These are phyloP conservation scores for Beauveria caledonica DNA, from an alignment of 2,329 filamentous ascomycete species.

Conservation along the genomic window DNA sequence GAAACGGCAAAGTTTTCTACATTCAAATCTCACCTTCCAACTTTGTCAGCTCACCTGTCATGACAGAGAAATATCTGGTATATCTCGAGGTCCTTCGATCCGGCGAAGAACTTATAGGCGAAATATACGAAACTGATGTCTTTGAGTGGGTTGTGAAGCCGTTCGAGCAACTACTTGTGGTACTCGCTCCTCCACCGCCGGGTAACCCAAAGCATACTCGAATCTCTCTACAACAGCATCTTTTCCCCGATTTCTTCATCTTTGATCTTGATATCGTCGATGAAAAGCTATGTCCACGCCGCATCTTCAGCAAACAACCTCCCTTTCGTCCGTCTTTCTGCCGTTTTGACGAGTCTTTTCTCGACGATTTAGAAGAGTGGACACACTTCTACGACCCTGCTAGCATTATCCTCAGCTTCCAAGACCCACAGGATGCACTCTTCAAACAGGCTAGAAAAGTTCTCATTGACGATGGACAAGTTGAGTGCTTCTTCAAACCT, in stretches of 20 bases:
- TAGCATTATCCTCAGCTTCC: slow-evolving; percentile 14
- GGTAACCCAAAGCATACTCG: slow-evolving; percentile 1
- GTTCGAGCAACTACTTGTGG: slow-evolving; percentile 15
- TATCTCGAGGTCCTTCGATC: slow-evolving; percentile 16
- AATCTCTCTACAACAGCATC: slow-evolving; percentile 15
- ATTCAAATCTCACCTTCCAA: slow-evolving; percentile 12
- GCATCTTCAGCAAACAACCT: neutral
- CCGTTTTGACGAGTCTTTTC: slow-evolving; percentile 14
- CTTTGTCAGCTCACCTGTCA: slow-evolving; percentile 14
- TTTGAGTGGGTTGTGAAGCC: slow-evolving; percentile 15
- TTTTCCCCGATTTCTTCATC: slow-evolving; percentile 16
- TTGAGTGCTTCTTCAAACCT: slow-evolving; percentile 17
- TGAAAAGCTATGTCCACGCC: neutral
- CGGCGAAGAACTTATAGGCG: slow-evolving; percentile 12
- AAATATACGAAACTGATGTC: slow-evolving; percentile 16
- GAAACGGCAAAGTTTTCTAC: slow-evolving; percentile 16
- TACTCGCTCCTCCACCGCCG: slow-evolving; percentile 16
- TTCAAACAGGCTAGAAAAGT: slow-evolving; percentile 16
- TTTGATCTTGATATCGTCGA: slow-evolving; percentile 14
- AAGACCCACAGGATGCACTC: slow-evolving; percentile 16
- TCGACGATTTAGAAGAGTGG: slow-evolving; percentile 18
- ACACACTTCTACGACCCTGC: slow-evolving; percentile 17
- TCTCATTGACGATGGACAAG: slow-evolving; percentile 14
- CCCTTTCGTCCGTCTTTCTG: slow-evolving; percentile 12
- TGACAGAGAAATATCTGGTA: slow-evolving; percentile 11